Conservation (phyloP, 73 alveolate species). For the Paramecium caudatum region DNA sequence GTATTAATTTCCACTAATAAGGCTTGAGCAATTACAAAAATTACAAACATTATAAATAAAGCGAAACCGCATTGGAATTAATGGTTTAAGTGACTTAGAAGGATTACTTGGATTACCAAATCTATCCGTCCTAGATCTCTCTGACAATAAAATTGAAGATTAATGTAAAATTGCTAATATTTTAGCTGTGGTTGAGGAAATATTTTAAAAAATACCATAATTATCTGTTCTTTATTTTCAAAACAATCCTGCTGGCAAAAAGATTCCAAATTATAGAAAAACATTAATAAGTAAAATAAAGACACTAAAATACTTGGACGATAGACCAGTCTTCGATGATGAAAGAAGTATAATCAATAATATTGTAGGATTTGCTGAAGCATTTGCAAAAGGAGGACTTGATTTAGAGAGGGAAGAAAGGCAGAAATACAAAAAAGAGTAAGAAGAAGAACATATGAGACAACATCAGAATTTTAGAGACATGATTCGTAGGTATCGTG, state of each 20-base stretch:
- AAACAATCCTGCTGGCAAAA: conserved; percentile 93
- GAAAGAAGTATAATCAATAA: conserved; percentile 78
- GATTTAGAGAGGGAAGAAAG: conserved; percentile 97
- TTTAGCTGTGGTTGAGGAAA: conserved; percentile 82
- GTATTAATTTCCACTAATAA: not conserved
- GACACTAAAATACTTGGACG: conserved; percentile 92
- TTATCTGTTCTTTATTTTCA: conserved; percentile 94
- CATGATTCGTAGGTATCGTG: conserved; percentile 78
- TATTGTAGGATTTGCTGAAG: conserved; percentile 91
- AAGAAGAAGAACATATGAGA: conserved; percentile 91
- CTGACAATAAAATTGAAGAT: conserved; percentile 94
- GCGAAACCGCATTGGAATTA: conserved; percentile 93
- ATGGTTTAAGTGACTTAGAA: conserved; percentile 85
- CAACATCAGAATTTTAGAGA: conserved; percentile 87
- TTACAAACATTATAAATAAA: conserved; percentile 88
- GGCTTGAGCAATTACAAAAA: conserved; percentile 67
- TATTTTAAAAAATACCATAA: conserved; percentile 91
- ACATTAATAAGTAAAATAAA: conserved; percentile 90
- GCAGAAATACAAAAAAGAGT: conserved; percentile 91
- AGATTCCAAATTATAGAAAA: conserved; percentile 95
- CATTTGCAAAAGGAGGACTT: conserved; percentile 96
- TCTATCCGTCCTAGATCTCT: conserved; percentile 92
- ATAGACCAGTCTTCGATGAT: conserved; percentile 94
- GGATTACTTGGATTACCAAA: conserved; percentile 89
- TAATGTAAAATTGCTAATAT: conserved; percentile 38